Base-by-base conservation (phyloP, 2,329 filamentous ascomycete species). In the Tolypocladium sp. region DNA sequence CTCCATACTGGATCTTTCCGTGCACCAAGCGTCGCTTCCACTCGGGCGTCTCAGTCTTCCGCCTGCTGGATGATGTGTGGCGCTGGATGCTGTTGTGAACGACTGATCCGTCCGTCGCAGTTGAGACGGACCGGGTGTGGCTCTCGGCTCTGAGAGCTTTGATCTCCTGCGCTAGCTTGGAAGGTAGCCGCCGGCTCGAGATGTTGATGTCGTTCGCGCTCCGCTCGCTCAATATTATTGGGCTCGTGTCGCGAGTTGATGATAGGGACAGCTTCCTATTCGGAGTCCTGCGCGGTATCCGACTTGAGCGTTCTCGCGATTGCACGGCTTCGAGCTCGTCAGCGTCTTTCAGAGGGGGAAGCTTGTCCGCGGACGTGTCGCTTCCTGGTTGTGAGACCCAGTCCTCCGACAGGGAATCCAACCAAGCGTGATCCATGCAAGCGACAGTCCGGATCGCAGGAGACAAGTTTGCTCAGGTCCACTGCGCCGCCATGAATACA, bases 11-110 rank as follows among this genome's bases (percentile, higher is more conserved):
- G 33, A 92, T 76, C 52, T 93, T 85, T 49, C 92, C 92, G 58
- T 90, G 82, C 3, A 96, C 76, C 25, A 97, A 75, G 61, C 92
- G 82, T 63, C 85, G 86, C 77, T 88, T 93, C 93, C 93, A 97
- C 76, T 97, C 93, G 0, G 93, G 90, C 0, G 90, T 94, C 51
- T 64, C 83, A 73, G 56, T 72, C 71, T 68, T 87, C 85, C 41
- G 75, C 65, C 87, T 88, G 22, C 74, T 74, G 1, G 82, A 81
- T 1, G 86, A 85, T n/a, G 77, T 80, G 62, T 85, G 86, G 62
- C 87, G 82, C 57, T 88, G 82, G 8, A 92, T 79, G 1, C 90
- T 93, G 67, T 88, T 86, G 67, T 89, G 85, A 59, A 89, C 80
- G 15, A 89, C 79, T 2, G 89, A 87, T 56, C 75, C 76, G 17